Base-by-base conservation (phyloP, 2,329 filamentous ascomycete species). In the Paracoccidioides brasiliensis region DNA sequence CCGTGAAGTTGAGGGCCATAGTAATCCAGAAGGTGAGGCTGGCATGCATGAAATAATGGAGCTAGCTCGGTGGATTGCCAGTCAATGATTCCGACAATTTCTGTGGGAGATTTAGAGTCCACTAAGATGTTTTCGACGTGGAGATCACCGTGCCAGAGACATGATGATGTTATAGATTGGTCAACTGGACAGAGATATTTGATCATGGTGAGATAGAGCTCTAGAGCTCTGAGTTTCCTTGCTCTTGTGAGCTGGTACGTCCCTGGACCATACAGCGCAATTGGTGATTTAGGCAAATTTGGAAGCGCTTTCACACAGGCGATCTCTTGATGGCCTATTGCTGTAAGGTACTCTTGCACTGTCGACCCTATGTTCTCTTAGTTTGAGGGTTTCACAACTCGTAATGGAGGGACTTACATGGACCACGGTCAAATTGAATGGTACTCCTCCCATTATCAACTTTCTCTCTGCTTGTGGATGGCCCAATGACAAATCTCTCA, bases 41-140 rank as follows among this genome's bases (percentile, higher is more conserved):
- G 62, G 44, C 63, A 60, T 6, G 64, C 66, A n/a, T 71, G 59
- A 41, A 68, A 72, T 1, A 73, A 64, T 9, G 72, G 71, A 3
- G 66, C 59, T 48, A 64, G 12, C 56, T 61, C 57, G 69, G 57
- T 60, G 37, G 64, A 64, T 54, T 69, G 64, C 66, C 64, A 68
- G 58, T 68, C 65, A n/a, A 69, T 66, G 4, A 69, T 66, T 10
- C 62, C 62, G 10, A 61, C 62, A 15, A 67, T 65, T 7, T 53
- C 61, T 55, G 55, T 61, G 5, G 22, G 48, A 6, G 64, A 61
- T 62, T 61, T 14, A 7, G 62, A 64, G 58, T 69, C 65, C 30
- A 68, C 61, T 38, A 67, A 69, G 54, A 69, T 56, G 55, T 67
- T 68, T 46, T 66, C 63, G 57, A 60, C 57, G 46, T 67, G 63